Evolutionary conservation across 176 grass and related monocot genomes (phyloP).

Genomic region (Rhynchospora breviuscula): DNA sequence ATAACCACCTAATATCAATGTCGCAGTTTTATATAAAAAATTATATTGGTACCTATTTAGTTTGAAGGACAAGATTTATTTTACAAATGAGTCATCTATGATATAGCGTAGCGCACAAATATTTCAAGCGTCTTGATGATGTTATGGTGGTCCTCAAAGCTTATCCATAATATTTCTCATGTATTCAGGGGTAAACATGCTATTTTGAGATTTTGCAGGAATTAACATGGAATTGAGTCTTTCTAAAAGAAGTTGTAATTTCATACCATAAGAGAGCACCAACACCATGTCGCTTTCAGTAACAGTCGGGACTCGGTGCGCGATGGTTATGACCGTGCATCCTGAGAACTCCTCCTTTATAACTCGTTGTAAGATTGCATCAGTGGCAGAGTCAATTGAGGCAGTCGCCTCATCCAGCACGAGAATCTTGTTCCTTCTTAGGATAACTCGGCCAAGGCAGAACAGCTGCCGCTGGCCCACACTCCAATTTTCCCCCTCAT

Average conservation of each 20-base stretch:
- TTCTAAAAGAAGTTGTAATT: neutral
- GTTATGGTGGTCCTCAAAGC: neutral
- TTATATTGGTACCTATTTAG: neutral
- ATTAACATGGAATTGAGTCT: neutral
- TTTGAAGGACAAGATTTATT: neutral
- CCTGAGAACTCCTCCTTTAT: constrained; percentile 61
- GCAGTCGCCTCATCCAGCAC: constrained; percentile 85
- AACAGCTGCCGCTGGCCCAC: constrained; percentile 72
- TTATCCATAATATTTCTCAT: neutral
- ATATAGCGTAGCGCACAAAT: too few species aligned
- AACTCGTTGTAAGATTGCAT: constrained; percentile 53
- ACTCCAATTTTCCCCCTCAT: constrained; percentile 90
- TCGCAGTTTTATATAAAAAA: too few species aligned
- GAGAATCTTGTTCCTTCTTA: constrained; percentile 59
- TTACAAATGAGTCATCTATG: too few species aligned
- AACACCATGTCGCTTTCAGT: constrained; percentile 80
- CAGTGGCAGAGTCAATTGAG: constrained; percentile 74
- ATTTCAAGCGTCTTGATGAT: neutral
- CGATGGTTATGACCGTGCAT: constrained; percentile 80
- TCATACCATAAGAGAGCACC: constrained; percentile 78
- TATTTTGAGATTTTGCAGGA: neutral
- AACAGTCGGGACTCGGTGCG: constrained; percentile 70
- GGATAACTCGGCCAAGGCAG: constrained; percentile 56
- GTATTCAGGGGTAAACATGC: neutral
- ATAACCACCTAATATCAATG: too few species aligned